phyloP scores from a whole-genome alignment of 2,329 filamentous ascomycete genomes.

The Aspergillaceae sp. region DNA sequence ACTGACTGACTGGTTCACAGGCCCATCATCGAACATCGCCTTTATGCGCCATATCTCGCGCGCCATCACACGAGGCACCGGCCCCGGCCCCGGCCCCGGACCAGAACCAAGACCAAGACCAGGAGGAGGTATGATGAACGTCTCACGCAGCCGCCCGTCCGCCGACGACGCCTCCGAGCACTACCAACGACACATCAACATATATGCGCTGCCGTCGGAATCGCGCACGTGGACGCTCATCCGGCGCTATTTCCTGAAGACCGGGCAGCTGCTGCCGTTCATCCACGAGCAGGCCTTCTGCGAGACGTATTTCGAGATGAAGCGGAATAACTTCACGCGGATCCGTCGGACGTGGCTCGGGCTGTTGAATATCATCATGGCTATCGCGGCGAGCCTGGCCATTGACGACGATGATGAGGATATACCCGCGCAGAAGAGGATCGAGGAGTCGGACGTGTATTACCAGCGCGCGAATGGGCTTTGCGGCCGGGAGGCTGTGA shows the following conservation, averaged over 20 bases:
- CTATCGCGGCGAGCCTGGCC: slow-evolving; percentile 17
- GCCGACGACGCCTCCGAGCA: no score
- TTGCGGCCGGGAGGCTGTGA: slow-evolving; percentile 13
- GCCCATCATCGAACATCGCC: slow-evolving; percentile 19
- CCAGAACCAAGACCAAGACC: no score
- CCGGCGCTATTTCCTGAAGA: slow-evolving; percentile 15
- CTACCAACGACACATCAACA: not conserved
- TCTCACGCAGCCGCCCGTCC: no score
- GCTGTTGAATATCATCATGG: slow-evolving; percentile 22
- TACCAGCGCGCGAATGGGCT: slow-evolving; percentile 15
- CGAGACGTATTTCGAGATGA: slow-evolving; percentile 17
- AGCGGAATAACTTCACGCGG: slow-evolving; percentile 11
- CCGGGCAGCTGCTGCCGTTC: slow-evolving; percentile 22
- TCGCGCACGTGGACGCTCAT: slow-evolving; percentile 12
- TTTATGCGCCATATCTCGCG: slow-evolving; percentile 16
- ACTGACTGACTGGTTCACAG: slow-evolving; percentile 1
- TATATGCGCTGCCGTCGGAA: slow-evolving; percentile 10
- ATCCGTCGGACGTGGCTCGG: slow-evolving; percentile 25
- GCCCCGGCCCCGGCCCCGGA: no score
- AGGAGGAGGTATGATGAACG: no score
- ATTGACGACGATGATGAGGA: slow-evolving; percentile 1
- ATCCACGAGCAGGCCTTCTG: slow-evolving; percentile 19
- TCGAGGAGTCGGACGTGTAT: slow-evolving; percentile 11
- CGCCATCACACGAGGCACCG: slow-evolving; percentile 2
- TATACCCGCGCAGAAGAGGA: slow-evolving; percentile 5